phyloP scores from a whole-genome alignment of 1,139 yeast species.

The Blastobotrys ciferrii region DNA sequence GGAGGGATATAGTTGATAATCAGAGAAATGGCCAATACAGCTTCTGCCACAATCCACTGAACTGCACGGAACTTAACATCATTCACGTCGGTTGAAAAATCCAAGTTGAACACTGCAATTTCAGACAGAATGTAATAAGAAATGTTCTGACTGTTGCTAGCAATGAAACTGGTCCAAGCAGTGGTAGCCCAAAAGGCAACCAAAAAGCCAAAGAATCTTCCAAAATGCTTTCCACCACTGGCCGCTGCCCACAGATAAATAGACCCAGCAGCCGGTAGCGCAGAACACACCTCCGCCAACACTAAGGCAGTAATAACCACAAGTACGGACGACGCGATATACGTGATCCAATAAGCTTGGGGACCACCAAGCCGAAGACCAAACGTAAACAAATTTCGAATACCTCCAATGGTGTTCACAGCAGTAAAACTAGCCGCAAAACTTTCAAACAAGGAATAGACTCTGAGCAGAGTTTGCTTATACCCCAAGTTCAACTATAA shows the following conservation, averaged over 20 bases:
- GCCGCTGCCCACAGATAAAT: slow-evolving; percentile 35
- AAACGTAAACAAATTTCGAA: slow-evolving; percentile 25
- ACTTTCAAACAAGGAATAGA: slow-evolving; percentile 27
- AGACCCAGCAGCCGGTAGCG: slow-evolving; percentile 35
- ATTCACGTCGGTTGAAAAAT: slow-evolving; percentile 21
- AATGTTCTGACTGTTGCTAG: slow-evolving; percentile 26
- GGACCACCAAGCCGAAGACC: slow-evolving; percentile 32
- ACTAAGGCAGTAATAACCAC: slow-evolving; percentile 30
- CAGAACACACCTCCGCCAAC: slow-evolving; percentile 32
- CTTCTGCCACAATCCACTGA: slow-evolving; percentile 31
- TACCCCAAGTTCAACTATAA: slow-evolving; percentile 25
- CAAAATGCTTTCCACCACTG: slow-evolving; percentile 28
- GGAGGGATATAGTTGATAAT: slow-evolving; percentile 29
- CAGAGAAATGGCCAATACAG: slow-evolving; percentile 23
- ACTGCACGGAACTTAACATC: slow-evolving; percentile 31
- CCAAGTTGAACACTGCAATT: slow-evolving; percentile 25
- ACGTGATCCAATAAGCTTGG: slow-evolving; percentile 31
- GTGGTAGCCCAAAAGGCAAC: slow-evolving; percentile 34
- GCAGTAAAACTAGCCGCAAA: slow-evolving; percentile 31
- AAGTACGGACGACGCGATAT: slow-evolving; percentile 24
- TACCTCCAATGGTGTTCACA: slow-evolving; percentile 27
- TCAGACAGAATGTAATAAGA: slow-evolving; percentile 30
- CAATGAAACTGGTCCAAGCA: slow-evolving; percentile 33
- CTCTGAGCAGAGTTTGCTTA: slow-evolving; percentile 26
- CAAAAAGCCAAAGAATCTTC: slow-evolving; percentile 29